Evolutionary conservation across 441 rosid species (phyloP), one percentile per base, ranked within the genome.

Genomic region (Biscutella auriculata): DNA sequence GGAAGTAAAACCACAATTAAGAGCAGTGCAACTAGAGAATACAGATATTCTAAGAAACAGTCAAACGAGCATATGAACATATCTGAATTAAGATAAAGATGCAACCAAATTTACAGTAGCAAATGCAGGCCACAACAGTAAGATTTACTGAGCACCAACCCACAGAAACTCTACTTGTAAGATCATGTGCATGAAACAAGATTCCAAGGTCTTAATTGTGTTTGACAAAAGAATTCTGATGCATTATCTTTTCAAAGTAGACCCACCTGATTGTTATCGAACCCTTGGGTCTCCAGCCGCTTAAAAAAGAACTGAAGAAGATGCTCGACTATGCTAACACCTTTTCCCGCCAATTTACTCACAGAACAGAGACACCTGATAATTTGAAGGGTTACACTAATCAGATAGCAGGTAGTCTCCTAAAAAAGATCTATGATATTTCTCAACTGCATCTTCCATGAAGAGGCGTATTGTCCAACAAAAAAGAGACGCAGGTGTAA

Each of bases 341-440:
- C 89, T 66, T 83, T 79, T 68, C 92, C 95, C 65, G 84, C 79
- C 63, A 83, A 77, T 79, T 72, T 82, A 69, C 88, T 80, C 76
- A 90, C 82, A 48, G 95, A 88, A 60, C 97, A 86, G 56, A 94
- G 90, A 64, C 97, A 94, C 87, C 99, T 94, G 76, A 40, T 45
- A 56, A 46, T 51, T 69, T 55, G 53, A 75, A 48, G 56, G 30
- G 19, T 44, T 21, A 39, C 36, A 57, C 50, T 51, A 50, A 50
- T 45, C 29, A 63, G 32, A 57, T 8, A 57, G 36, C 39, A 53
- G 70, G 51, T 40, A 72, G 34, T 61, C 9, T 55, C 68, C 64
- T 4, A 29, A 25, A 36, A 44, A 47, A 37, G 23, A 55, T 54
- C 15, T 64, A 6, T 6, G 14, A 33, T 26, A 12, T 33, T 67